A percentile compares a stretch with the other conserved stretches of the same genome.
These are phyloP conservation scores for Diaporthe australafricana DNA, from an alignment of 2,329 filamentous ascomycete genomes.

Conservation along the genomic window DNA sequence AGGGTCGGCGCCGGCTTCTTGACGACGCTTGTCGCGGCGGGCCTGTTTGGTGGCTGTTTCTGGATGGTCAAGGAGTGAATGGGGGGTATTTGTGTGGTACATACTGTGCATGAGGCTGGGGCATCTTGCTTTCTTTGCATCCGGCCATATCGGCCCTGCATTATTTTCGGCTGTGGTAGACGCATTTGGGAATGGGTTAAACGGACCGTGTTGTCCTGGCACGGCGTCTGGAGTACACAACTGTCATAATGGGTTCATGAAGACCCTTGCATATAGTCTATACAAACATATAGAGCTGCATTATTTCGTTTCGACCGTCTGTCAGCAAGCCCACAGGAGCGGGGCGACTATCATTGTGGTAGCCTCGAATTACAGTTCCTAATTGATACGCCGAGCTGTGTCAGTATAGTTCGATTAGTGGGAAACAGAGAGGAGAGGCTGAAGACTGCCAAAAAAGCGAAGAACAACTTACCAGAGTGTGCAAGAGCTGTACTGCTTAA, in stretches of 20 bases:
- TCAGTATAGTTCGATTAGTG: too few species aligned
- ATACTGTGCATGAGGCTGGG: too few species aligned
- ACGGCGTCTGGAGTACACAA: constrained; percentile 32
- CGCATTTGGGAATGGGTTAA: constrained; percentile 23
- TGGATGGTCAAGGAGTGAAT: constrained; percentile 38
- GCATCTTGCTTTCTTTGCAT: constrained; percentile 18
- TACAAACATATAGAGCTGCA: not conserved
- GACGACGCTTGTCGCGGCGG: constrained; percentile 33
- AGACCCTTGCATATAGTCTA: constrained; percentile 1
- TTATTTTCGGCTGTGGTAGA: not conserved
- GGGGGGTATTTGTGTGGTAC: too few species aligned
- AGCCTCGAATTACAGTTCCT: too few species aligned
- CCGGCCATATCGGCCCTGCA: not conserved
- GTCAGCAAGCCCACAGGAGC: not conserved
- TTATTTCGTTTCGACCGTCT: not conserved
- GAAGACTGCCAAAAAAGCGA: too few species aligned
- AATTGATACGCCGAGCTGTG: not conserved
- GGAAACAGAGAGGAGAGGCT: too few species aligned
- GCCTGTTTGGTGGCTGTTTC: constrained; percentile 31
- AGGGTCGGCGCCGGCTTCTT: constrained; percentile 33
- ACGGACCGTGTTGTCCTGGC: constrained; percentile 28
- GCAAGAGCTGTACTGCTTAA: too few species aligned
- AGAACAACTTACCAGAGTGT: too few species aligned
- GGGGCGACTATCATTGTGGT: too few species aligned
- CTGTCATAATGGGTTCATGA: not conserved